phyloP scores from a whole-genome alignment of 2,329 filamentous ascomycete species.

The Thielaviopsis ethacetica region DNA sequence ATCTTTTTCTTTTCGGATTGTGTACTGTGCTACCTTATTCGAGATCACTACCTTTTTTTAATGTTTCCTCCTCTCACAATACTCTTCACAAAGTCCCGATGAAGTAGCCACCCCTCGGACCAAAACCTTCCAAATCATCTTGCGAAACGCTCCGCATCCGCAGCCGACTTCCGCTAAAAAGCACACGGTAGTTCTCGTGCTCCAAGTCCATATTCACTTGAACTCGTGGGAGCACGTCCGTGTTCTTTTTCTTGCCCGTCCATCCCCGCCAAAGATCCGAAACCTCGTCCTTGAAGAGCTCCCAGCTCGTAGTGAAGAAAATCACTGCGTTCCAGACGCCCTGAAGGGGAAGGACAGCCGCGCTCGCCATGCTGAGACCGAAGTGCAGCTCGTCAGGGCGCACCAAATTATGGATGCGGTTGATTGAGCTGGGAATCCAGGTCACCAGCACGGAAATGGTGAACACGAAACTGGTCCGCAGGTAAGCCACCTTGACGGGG shows the following conservation, averaged over 20 bases:
- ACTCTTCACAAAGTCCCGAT: neutral
- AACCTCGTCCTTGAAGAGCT: conserved; percentile 19
- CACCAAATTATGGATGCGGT: conserved; percentile 54
- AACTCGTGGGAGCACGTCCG: neutral
- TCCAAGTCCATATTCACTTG: neutral
- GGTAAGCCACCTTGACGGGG: conserved; percentile 43
- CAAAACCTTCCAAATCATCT: neutral
- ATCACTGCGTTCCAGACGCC: conserved; percentile 70
- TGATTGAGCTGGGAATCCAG: conserved; percentile 53
- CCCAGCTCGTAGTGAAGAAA: conserved; percentile 50
- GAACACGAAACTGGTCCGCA: conserved; percentile 44
- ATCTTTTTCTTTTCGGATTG: too few species aligned
- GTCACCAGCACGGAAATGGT: conserved; percentile 44
- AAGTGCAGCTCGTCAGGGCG: conserved; percentile 38
- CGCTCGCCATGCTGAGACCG: conserved; percentile 50
- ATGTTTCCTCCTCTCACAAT: too few species aligned
- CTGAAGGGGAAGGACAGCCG: conserved; percentile 59
- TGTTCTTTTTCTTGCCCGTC: neutral
- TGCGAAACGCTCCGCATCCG: neutral
- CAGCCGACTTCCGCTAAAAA: neutral
- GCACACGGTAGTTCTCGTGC: neutral
- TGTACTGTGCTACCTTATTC: too few species aligned
- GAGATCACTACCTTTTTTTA: too few species aligned
- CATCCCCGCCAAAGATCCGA: neutral
- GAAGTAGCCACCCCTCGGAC: neutral